phyloP scores from a whole-genome alignment of 2,329 filamentous ascomycete species.

The Ophiocordyceps camponoti-floridani region DNA sequence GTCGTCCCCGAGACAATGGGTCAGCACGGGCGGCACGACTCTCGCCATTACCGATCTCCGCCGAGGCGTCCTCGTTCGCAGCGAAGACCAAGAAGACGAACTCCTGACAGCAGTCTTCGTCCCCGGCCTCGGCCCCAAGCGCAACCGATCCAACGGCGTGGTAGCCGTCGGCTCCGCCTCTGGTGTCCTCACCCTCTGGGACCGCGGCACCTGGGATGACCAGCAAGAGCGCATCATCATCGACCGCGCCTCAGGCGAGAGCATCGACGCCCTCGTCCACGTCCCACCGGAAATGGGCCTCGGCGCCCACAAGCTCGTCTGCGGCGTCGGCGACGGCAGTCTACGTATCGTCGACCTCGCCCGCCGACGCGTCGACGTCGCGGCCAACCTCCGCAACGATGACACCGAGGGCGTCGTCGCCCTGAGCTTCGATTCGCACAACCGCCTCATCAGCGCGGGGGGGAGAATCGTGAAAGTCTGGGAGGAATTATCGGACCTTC shows the following conservation, averaged over 20 bases:
- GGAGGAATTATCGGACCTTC: slow-evolving; percentile 54
- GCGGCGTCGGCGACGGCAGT: slow-evolving; percentile 66
- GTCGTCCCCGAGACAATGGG: slow-evolving; percentile 85
- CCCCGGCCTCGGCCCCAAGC: slow-evolving; percentile 53
- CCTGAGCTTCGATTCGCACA: slow-evolving; percentile 67
- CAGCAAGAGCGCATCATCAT: slow-evolving; percentile 79
- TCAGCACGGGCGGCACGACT: slow-evolving; percentile 82
- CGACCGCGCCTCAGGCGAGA: slow-evolving; percentile 51
- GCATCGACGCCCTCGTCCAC: slow-evolving; percentile 58
- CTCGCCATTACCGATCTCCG: slow-evolving; percentile 79
- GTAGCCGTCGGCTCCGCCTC: slow-evolving; percentile 58
- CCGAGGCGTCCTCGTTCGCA: slow-evolving; percentile 68
- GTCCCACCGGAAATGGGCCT: slow-evolving; percentile 53
- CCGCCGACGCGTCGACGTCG: slow-evolving; percentile 50
- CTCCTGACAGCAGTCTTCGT: slow-evolving; percentile 68
- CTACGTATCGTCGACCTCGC: slow-evolving; percentile 63
- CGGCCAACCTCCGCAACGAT: slow-evolving; percentile 50
- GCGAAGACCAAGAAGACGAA: slow-evolving; percentile 91
- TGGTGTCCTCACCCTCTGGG: slow-evolving; percentile 83
- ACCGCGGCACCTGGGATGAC: slow-evolving; percentile 87
- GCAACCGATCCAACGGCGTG: slow-evolving; percentile 49
- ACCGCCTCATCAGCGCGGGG: slow-evolving; percentile 78
- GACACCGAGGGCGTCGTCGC: slow-evolving; percentile 74
- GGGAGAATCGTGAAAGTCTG: slow-evolving; percentile 79
- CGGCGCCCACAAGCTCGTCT: slow-evolving; percentile 51